phyloP scores from a whole-genome alignment of 805 yeast genomes.

The Yarrowia keelungensis region DNA sequence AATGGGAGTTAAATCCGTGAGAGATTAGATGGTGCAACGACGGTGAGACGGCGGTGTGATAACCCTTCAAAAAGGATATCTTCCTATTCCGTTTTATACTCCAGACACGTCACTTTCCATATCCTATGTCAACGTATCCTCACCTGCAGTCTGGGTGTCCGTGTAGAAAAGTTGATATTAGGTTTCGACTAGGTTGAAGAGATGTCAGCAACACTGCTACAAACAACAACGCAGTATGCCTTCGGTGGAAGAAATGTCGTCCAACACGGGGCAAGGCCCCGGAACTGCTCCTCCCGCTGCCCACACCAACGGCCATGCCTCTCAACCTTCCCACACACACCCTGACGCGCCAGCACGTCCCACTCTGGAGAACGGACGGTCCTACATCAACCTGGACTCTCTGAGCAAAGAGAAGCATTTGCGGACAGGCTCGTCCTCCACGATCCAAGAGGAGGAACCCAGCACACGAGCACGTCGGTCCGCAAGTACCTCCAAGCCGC shows the following conservation, averaged over 20 bases:
- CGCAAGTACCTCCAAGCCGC: constrained; percentile 21
- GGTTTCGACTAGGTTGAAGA: constrained; percentile 31
- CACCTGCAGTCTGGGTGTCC: background rate
- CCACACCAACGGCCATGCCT: constrained; percentile 20
- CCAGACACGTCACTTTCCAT: background rate
- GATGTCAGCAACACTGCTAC: constrained; percentile 30
- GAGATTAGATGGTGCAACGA: no score
- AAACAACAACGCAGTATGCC: constrained; percentile 29
- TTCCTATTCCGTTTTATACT: no score
- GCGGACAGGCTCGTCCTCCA: constrained; percentile 17
- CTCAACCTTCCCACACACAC: background rate
- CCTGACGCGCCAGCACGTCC: constrained; percentile 7
- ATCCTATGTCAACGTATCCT: background rate
- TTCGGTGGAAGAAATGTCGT: constrained; percentile 32
- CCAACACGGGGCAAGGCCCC: constrained; percentile 17
- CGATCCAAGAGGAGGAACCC: constrained; percentile 21
- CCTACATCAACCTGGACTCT: constrained; percentile 36
- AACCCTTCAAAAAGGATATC: no score
- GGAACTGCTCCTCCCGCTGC: background rate
- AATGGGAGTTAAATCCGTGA: no score
- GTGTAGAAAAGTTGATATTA: constrained; percentile 13
- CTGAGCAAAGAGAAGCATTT: constrained; percentile 36
- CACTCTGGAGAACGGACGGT: constrained; percentile 34
- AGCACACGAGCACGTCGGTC: constrained; percentile 29
- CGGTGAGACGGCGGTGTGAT: no score